Evolutionary conservation across 176 grass and related monocot species (phyloP), one percentile per base, ranked within the genome.

Genomic region (Guadua angustifolia): DNA sequence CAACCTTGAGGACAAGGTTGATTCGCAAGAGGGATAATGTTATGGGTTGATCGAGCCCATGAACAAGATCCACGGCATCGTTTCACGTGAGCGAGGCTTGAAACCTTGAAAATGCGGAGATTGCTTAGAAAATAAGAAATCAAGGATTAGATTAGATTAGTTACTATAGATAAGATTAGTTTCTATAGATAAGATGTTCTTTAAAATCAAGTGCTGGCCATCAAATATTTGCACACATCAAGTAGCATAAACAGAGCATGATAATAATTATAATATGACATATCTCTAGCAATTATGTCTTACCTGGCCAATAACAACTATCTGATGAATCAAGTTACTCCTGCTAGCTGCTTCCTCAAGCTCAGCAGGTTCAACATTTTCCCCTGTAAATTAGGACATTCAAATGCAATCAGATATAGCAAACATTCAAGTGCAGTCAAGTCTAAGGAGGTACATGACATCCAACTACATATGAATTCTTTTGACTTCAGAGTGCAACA

Each of bases 311-410:
- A 98, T 86, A 69, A 98, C 85, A 81, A 93, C 38, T 88, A 98
- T 95, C 44, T 98, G 95, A 71, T 94, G 77, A 81, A 98, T 93
- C 49, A 98, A 91, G 81, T 77, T 85, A 88, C 93, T 98, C 85
- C 82, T 85, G 77, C 82, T 66, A 40, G 91, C 95, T 64, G 93
- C 85, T 71, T 87, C 95, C 84, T 98, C 95, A 22, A 98, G 84
- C 38, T 95, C 95, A 85, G 85, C 72, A 44, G 93, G 95, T 66
- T 98, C 95, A 83, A 98, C 93, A 85, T 98, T 98, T 90, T 98
- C 95, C 80, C 95, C 95, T 98, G 71, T 45, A 87, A 71, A 75
- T 63, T 3, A 33, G 7, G 32, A 74, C 26, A 65, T 61, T 73
- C 55, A 56, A 45, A 17, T 39, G 52, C 63, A 69, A 50, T 59